Conservation (phyloP, 768 basidiomycete genomes). For the Xanthoconium purpureum region DNA sequence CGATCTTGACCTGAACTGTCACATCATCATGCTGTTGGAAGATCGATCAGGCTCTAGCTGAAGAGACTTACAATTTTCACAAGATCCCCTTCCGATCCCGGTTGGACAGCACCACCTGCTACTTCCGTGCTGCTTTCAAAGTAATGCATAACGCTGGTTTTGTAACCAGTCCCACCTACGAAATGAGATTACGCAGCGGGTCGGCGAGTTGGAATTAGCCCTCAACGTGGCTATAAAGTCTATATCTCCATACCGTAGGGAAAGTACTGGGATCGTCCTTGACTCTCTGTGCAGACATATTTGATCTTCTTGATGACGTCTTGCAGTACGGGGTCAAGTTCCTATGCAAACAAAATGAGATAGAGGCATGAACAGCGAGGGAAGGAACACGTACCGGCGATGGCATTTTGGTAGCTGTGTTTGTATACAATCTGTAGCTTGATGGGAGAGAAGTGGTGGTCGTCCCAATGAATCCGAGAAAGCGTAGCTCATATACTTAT, state of each 20-base stretch:
- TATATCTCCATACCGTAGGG: slow-evolving; percentile 1
- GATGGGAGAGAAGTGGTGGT: not conserved
- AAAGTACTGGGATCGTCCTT: slow-evolving; percentile 8
- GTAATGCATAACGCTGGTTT: slow-evolving; percentile 11
- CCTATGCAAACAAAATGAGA: not conserved
- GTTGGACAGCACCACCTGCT: slow-evolving; percentile 9
- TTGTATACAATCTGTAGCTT: not conserved
- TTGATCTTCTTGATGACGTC: slow-evolving; percentile 2
- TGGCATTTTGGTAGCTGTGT: not conserved
- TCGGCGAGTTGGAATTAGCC: not conserved
- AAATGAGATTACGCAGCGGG: not conserved
- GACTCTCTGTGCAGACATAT: not conserved
- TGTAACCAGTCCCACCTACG: slow-evolving; percentile 15
- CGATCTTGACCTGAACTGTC: slow-evolving; percentile 4
- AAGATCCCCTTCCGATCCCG: slow-evolving; percentile 11
- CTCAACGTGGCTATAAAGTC: not conserved
- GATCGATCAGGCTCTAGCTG: not conserved
- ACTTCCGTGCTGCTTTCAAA: slow-evolving; percentile 13
- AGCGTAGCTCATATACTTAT: not conserved
- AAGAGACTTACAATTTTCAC: slow-evolving; percentile 3
- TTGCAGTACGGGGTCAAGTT: not conserved
- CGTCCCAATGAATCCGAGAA: not conserved
- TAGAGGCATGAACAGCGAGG: not conserved
- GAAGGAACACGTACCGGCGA: not conserved
- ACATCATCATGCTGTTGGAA: not conserved